Evolutionary conservation across 2,329 filamentous ascomycete genomes (phyloP), one percentile per base, ranked within the genome.

Genomic region (Cordyceps farinosa): DNA sequence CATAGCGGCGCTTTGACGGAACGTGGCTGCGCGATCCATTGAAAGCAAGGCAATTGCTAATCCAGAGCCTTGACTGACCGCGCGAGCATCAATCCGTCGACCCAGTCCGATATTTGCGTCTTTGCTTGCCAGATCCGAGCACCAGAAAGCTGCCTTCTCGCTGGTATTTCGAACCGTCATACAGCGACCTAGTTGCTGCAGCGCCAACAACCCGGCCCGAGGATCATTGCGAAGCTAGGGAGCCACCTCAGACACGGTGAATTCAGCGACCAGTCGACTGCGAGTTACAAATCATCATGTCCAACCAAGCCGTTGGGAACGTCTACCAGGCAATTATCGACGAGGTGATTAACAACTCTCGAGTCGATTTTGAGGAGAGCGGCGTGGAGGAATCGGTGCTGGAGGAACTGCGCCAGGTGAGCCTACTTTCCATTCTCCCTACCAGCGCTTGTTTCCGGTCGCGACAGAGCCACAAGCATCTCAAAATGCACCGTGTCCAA

Each of bases 361-460:
- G 91, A 73, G 90, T 94, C 73, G 95, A 98, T 78, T 98, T 99
- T 75, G 95, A 99, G 77, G 95, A 99, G 79, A 92, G 90, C 70
- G 95, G 95, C 71, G 90, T 98, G 68, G 92, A 96, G 71, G 90
- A 94, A 75, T 82, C 86, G 70, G 94, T 94, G 58, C 80, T 99
- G 71, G 87, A 94, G 69, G 91, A 97, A 76, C 82, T 99, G 82
- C 89, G 88, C 77, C 84, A 89, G 87, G 94, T 98, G 82, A 84
- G 90, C 68, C 36, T 50, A 60, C 53, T 55, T 32, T 40, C 11
- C 7, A 15, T 42, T 34, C 38, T n/a, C 34, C 42, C 22, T 27
- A 32, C 42, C 27, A 38, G 10, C 22, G 22, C n/a, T 30, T 17
- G 17, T 40, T 50, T 36, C 10, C 13, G 11, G 42, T 22, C 22